Conservation (phyloP, 1,284 basidiomycete species). For the Trametes pubescens region DNA sequence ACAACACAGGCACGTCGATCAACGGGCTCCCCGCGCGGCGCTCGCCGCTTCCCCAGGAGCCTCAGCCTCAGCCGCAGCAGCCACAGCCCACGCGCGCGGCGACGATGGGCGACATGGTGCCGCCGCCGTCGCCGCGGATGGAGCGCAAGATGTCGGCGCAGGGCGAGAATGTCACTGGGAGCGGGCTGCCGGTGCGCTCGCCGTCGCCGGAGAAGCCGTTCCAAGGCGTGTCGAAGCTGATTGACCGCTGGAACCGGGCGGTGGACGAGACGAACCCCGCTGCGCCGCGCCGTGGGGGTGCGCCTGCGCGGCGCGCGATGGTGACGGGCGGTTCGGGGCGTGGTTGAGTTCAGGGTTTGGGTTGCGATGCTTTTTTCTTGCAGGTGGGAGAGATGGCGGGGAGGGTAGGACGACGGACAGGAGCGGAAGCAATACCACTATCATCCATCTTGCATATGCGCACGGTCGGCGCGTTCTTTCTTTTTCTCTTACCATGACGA, state of each 20-base stretch:
- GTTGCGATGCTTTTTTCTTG: too few relatives aligned
- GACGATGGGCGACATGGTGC: conserved; percentile 15
- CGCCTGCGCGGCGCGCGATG: conserved; percentile 31
- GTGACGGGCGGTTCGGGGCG: conserved; percentile 31
- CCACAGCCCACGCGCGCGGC: conserved; percentile 28
- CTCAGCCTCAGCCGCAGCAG: conserved; percentile 16
- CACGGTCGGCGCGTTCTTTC: conserved; percentile 8
- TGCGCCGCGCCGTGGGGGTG: conserved; percentile 24
- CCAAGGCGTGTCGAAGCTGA: conserved; percentile 81
- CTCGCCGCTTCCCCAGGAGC: conserved; percentile 34
- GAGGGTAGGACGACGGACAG: background rate
- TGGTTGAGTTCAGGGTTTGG: conserved; percentile 5
- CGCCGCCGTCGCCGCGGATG: conserved; percentile 27
- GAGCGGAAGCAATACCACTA: conserved; percentile 11
- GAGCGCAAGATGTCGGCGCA: conserved; percentile 31
- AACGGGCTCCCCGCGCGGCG: conserved; percentile 37
- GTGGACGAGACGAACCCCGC: conserved; percentile 62
- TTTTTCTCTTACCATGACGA: conserved; percentile 2
- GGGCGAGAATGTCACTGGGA: conserved; percentile 37
- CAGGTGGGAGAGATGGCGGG: background rate
- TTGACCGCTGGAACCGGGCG: conserved; percentile 86
- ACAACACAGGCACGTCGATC: conserved; percentile 17
- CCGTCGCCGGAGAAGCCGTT: conserved; percentile 79
- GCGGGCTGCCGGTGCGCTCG: conserved; percentile 46
- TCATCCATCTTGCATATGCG: background rate